Percentiles rank a stretch among this genome's conserved stretches.
Conservation (phyloP, 139 green algal genomes). For the Chlorella ohadii region DNA sequence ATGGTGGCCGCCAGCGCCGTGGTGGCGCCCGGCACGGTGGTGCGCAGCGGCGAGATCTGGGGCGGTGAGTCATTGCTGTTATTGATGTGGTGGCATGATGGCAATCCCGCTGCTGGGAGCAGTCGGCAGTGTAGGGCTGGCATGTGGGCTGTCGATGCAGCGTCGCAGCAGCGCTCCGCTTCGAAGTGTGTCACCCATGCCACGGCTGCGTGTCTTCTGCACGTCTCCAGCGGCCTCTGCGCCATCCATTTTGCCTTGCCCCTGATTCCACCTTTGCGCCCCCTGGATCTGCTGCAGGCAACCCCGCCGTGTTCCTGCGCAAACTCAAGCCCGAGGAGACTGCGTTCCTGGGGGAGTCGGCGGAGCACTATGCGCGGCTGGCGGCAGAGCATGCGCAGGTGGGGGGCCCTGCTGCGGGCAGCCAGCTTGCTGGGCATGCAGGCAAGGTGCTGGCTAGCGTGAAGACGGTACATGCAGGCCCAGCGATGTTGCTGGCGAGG, state of each 20-base stretch:
- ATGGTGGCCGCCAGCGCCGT: constrained; percentile 94
- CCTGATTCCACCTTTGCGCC: not conserved
- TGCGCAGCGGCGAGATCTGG: constrained; percentile 80
- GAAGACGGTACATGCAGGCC: no score
- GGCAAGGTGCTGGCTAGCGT: no score
- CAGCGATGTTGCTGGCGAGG: no score
- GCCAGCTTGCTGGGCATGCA: no score
- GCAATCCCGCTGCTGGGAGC: no score
- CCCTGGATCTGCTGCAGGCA: constrained; percentile 50
- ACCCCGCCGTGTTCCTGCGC: constrained; percentile 84
- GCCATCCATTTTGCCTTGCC: not conserved
- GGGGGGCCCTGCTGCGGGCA: no score
- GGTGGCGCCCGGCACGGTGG: constrained; percentile 71
- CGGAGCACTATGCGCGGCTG: constrained; percentile 68
- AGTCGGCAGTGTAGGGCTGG: no score
- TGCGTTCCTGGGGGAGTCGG: constrained; percentile 74
- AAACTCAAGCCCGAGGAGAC: constrained; percentile 87
- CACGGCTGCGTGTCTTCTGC: no score
- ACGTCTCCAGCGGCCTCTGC: no score
- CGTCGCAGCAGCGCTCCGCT: no score
- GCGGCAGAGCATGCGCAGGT: constrained; percentile 47
- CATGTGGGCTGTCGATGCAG: no score
- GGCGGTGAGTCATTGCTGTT: not conserved
- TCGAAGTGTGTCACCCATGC: not conserved
- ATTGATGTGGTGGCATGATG: not conserved